Base-by-base conservation (phyloP, 2,329 filamentous ascomycete genomes). In the Fusarium marasasianum region DNA sequence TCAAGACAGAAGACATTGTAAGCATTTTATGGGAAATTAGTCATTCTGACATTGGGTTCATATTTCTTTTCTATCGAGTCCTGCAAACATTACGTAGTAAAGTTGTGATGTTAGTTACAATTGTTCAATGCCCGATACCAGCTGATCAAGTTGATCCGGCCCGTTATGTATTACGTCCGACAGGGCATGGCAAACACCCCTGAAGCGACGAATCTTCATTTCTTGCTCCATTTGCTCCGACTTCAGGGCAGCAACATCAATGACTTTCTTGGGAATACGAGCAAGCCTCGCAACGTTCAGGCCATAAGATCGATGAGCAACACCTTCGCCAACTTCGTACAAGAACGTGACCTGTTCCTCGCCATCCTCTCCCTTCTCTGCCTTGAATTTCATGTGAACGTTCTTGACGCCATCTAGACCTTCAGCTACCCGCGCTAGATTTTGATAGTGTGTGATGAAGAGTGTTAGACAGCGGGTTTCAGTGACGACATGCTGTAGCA, bases 381-480 rank as follows among this genome's bases (percentile, higher is more conserved):
- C 80, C 8, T 89, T 91, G 82, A 99, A 99, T 58, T 90, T 90
- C 96, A 99, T 98, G 81, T 99, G 96, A 53, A 98, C 94, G 81
- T 98, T 98, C 76, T 88, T 91, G 76, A 98, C 92, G 7, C 88
- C 87, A 12, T 86, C 82, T 66, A 97, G 93, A 4, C 90, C 91
- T 33, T 91, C 88, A 15, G 91, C 92, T 72, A 97, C 88, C 53
- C 86, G 85, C 15, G 91, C 90, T 2, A 99, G 89, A 74, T 92
- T 92, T 84, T 99, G 96, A 82, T 99, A 99, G 84, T 99, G 96
- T 8, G 96, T 99, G 81, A 99, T 98, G 86, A 99, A 99, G 47
- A 99, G 87, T 11, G 94, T 97, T 53, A 98, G 87, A 71, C 94
- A 94, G 60, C 88, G 87, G 2, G 92, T 88, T 22, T 95, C 89